Conservation (phyloP, 2,329 filamentous ascomycete genomes). For the Sporothrix luriei region DNA sequence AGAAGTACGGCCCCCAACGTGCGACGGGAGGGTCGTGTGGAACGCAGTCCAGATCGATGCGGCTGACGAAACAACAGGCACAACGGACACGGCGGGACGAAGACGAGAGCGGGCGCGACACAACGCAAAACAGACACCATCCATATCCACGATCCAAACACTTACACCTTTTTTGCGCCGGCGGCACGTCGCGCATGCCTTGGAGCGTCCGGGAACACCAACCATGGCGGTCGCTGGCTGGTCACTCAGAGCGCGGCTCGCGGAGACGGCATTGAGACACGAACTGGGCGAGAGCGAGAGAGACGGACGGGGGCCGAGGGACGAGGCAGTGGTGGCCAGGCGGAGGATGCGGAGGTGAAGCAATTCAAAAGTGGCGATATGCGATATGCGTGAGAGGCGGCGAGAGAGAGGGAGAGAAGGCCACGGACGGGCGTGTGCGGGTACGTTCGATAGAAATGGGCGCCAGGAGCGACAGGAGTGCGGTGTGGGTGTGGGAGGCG, state of each 20-base stretch:
- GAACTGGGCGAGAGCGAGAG: neutral
- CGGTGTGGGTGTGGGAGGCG: neutral
- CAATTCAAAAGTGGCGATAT: conserved; percentile 9
- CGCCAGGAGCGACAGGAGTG: conserved; percentile 5
- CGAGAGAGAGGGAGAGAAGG: neutral
- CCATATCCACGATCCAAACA: conserved; percentile 11
- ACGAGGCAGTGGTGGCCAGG: neutral
- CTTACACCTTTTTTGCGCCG: conserved; percentile 37
- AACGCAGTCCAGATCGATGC: neutral
- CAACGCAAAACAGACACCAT: neutral
- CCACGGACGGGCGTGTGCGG: neutral
- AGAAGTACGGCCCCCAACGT: neutral
- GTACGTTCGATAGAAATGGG: conserved; percentile 16
- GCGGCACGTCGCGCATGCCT: conserved; percentile 37
- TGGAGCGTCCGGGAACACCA: conserved; percentile 37
- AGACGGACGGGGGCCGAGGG: no score
- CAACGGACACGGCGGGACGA: neutral
- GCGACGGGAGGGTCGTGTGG: conserved; percentile 2
- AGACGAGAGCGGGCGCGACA: neutral
- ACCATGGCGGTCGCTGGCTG: conserved; percentile 33
- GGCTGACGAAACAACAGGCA: neutral
- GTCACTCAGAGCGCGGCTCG: conserved; percentile 31
- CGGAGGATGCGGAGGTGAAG: neutral
- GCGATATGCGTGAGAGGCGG: neutral
- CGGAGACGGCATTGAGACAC: conserved; percentile 29